Conservation (phyloP, 2,329 filamentous ascomycete species). For the Fusarium equiseti region DNA sequence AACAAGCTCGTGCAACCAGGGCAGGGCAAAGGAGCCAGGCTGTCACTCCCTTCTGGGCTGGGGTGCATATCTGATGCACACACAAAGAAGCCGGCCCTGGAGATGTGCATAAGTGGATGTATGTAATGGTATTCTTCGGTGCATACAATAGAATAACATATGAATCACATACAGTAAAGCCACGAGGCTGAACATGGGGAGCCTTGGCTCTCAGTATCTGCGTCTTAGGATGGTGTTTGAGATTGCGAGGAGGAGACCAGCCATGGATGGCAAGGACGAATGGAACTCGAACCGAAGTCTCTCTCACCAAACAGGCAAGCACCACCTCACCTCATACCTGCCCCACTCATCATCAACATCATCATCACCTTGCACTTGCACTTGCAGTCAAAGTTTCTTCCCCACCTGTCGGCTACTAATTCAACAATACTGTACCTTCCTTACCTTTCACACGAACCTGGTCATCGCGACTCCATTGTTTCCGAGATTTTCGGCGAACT, state of each 20-base stretch:
- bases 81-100: constrained; percentile 32
- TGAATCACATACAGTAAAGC: constrained; percentile 32
- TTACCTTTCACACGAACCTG: neutral
- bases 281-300: neutral
- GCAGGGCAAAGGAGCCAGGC: constrained; percentile 39
- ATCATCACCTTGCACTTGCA: neutral
- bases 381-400: neutral
- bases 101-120: constrained; percentile 43
- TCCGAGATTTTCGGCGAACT: constrained; percentile 23
- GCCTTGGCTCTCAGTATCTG: neutral
- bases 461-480: constrained; percentile 8
- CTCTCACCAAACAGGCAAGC: neutral
- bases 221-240: constrained; percentile 3
- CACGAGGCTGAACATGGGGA: constrained; percentile 30
- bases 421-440: neutral
- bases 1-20: constrained; percentile 43
- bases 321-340: neutral
- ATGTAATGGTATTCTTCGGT: constrained; percentile 28
- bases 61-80: constrained; percentile 40
- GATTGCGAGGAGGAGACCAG: neutral
- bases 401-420: constrained; percentile 15
- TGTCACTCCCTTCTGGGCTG: constrained; percentile 29
- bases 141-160: constrained; percentile 29
- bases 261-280: neutral
- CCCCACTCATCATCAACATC: neutral